These are phyloP conservation scores for Saccharomycopsis sp. DNA, from an alignment of 805 yeast species.

Conservation along the genomic window DNA sequence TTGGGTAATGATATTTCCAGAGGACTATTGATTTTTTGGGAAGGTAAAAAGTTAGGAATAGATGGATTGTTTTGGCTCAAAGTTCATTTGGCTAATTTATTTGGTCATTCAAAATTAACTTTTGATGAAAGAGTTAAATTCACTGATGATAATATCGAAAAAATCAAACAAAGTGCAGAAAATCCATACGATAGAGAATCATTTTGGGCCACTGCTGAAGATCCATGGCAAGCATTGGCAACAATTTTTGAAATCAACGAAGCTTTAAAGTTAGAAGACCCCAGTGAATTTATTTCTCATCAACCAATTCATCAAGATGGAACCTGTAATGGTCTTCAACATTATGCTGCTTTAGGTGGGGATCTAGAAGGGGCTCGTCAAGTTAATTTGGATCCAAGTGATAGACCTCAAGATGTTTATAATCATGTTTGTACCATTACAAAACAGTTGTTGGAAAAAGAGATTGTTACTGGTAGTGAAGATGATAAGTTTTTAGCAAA, in stretches of 20 bases:
- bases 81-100: constrained; percentile 62
- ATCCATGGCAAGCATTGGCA: constrained; percentile 76
- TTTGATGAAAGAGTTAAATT: constrained; percentile 51
- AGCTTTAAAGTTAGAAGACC: constrained; percentile 53
- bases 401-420: constrained; percentile 70
- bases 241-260: constrained; percentile 56
- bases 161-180: constrained; percentile 46
- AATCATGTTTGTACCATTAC: constrained; percentile 60
- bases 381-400: constrained; percentile 63
- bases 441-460: constrained; percentile 40
- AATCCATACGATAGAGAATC: constrained; percentile 47
- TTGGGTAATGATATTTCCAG: constrained; percentile 72
- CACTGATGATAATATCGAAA: constrained; percentile 45
- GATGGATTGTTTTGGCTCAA: constrained; percentile 65
- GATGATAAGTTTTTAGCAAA: constrained; percentile 44
- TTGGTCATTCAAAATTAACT: constrained; percentile 67
- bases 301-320: constrained; percentile 84
- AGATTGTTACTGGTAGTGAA: constrained; percentile 28
- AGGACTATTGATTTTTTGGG: constrained; percentile 65
- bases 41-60: constrained; percentile 58
- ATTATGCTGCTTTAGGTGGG: constrained; percentile 82
- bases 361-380: constrained; percentile 75
- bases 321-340: constrained; percentile 79
- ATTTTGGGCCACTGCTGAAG: constrained; percentile 69
- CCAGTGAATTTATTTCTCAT: constrained; percentile 53